These are phyloP conservation scores for Solanum sejunctum DNA, from an alignment of 257 asterid species.

Conservation along the genomic window DNA sequence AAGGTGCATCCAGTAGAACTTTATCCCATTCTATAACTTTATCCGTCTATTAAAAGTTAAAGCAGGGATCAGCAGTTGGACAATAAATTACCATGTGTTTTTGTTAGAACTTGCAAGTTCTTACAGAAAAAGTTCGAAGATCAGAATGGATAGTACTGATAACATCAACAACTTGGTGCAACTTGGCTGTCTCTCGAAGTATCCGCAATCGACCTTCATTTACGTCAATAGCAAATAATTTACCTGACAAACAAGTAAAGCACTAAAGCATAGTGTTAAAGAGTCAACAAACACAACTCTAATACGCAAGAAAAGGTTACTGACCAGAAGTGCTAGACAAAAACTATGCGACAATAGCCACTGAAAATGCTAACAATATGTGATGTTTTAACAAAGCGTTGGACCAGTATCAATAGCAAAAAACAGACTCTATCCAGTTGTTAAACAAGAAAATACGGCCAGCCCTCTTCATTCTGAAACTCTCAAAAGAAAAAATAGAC, in stretches of 20 bases:
- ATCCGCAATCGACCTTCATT: conserved; percentile 85
- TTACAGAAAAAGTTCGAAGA: conserved; percentile 56
- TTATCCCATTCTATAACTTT: conserved; percentile 44
- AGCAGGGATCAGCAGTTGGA: background rate
- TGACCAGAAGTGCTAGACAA: background rate
- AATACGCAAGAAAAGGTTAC: background rate
- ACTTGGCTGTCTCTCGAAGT: conserved; percentile 74
- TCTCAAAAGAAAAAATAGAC: background rate
- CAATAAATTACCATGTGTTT: background rate
- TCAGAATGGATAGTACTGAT: conserved; percentile 63
- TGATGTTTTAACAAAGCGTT: background rate
- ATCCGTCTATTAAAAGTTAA: conserved; percentile 27
- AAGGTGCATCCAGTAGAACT: conserved; percentile 93
- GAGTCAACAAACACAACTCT: background rate
- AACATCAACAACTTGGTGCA: conserved; percentile 44
- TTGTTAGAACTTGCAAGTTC: conserved; percentile 1
- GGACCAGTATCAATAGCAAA: background rate
- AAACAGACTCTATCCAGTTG: background rate
- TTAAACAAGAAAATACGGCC: background rate
- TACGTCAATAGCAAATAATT: conserved; percentile 62
- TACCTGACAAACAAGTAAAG: conserved; percentile 36
- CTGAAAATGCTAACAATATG: background rate
- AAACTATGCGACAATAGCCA: background rate
- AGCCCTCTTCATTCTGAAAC: background rate
- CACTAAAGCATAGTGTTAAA: background rate